Evolutionary conservation across 176 grass and related monocot species (phyloP).

Genomic region (Oryza rufipogon): DNA sequence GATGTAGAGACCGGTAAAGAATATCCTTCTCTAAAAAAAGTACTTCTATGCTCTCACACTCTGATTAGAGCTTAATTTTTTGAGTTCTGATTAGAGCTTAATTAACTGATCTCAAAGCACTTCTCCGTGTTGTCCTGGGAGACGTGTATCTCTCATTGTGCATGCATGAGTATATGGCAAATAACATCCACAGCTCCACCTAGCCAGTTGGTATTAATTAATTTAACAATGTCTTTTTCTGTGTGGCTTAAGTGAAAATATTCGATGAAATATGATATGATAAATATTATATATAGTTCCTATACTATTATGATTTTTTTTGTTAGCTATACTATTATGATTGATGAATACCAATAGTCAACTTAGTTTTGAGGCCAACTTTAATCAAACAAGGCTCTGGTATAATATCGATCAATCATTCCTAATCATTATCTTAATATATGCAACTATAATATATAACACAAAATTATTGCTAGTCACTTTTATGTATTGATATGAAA

Average conservation of each 20-base stretch:
- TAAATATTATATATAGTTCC: neutral
- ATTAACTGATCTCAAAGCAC: no score
- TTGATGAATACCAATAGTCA: neutral
- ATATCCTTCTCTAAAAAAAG: no score
- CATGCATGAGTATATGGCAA: neutral
- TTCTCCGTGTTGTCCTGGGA: no score
- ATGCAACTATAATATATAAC: constrained; percentile 8
- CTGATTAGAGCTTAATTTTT: no score
- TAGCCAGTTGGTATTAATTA: neutral
- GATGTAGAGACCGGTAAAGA: no score
- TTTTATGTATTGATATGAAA: neutral
- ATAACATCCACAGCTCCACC: neutral
- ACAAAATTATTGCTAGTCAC: neutral
- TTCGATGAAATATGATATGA: neutral
- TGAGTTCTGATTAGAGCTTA: no score
- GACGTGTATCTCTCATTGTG: no score
- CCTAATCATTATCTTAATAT: constrained; percentile 26
- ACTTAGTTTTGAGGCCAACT: neutral
- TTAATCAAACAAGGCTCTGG: neutral
- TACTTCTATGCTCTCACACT: neutral
- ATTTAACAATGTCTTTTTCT: neutral
- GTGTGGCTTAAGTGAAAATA: neutral
- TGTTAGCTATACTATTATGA: neutral
- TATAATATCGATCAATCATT: neutral
- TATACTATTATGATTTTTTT: neutral